Conservation (phyloP, 2,329 filamentous ascomycete genomes). For the Mariannaea elegans region DNA sequence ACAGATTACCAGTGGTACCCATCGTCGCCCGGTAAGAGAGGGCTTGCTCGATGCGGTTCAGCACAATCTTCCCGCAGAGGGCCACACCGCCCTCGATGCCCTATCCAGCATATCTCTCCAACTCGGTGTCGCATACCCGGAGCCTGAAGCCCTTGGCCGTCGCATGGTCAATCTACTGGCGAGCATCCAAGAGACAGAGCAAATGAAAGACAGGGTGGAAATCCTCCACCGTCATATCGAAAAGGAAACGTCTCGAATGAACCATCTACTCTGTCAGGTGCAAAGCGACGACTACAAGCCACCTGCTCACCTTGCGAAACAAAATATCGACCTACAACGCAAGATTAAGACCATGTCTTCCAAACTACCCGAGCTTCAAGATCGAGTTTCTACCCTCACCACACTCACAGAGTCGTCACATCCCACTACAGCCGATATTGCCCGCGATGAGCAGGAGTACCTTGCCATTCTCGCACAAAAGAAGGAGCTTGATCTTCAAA, state of each 20-base stretch:
- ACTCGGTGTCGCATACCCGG: conserved; percentile 59
- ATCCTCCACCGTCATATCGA: conserved; percentile 66
- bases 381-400: conserved; percentile 57
- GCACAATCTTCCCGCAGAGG: conserved; percentile 63
- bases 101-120: conserved; percentile 62
- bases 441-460: conserved; percentile 66
- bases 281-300: conserved; percentile 60
- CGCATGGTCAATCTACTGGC: conserved; percentile 65
- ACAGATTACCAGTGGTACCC: conserved; percentile 30
- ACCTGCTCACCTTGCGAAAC: conserved; percentile 66
- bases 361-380: conserved; percentile 70
- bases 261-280: conserved; percentile 53
- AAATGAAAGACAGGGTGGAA: conserved; percentile 62
- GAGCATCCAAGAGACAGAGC: conserved; percentile 62
- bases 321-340: conserved; percentile 79
- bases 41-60: conserved; percentile 64
- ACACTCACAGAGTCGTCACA: conserved; percentile 46
- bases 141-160: conserved; percentile 58
- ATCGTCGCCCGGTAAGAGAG: conserved; percentile 38
- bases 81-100: conserved; percentile 63
- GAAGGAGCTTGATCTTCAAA: conserved; percentile 67
- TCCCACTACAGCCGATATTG: conserved; percentile 66
- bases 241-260: conserved; percentile 55
- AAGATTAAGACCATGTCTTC: conserved; percentile 72
- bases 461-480: conserved; percentile 65